Percentiles rank a stretch among this genome's conserved stretches.
Conservation (phyloP, 2,329 filamentous ascomycete species). For the Aotearoamyces nothofagi region DNA sequence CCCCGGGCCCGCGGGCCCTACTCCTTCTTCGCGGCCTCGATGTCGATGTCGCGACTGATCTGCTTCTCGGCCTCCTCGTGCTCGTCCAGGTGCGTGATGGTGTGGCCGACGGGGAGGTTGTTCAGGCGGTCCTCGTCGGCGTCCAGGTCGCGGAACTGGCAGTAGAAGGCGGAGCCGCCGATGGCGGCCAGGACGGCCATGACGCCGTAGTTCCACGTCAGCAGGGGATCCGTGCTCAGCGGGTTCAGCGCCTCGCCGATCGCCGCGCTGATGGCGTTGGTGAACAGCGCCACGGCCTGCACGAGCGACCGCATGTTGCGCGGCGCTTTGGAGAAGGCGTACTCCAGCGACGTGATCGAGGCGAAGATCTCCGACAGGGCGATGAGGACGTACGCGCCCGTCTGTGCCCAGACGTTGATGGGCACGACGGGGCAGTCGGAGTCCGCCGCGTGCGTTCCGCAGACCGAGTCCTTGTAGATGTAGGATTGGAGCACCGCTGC, state of each 20-base stretch:
- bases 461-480: conserved; percentile 48
- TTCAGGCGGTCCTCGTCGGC: conserved; percentile 33
- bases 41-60: too few relatives aligned
- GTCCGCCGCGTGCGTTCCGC: conserved; percentile 36
- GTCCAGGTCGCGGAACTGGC: conserved; percentile 31
- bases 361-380: conserved; percentile 46
- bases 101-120: neutral
- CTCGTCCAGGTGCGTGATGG: neutral
- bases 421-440: conserved; percentile 23
- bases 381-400: conserved; percentile 35
- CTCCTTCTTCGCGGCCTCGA: neutral
- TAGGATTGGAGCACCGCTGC: conserved; percentile 41
- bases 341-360: conserved; percentile 55
- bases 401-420: conserved; percentile 38
- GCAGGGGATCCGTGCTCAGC: conserved; percentile 43
- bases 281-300: conserved; percentile 42
- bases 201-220: conserved; percentile 51
- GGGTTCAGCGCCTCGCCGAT: conserved; percentile 47
- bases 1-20: too few relatives aligned
- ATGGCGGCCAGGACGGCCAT: conserved; percentile 33
- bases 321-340: conserved; percentile 60
- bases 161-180: conserved; percentile 36
- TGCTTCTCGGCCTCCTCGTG: neutral
- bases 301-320: conserved; percentile 50
- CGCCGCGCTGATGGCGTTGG: conserved; percentile 40